Evolutionary conservation across 768 basidiomycete species (phyloP).

Genomic region (Asterophora parasitica): DNA sequence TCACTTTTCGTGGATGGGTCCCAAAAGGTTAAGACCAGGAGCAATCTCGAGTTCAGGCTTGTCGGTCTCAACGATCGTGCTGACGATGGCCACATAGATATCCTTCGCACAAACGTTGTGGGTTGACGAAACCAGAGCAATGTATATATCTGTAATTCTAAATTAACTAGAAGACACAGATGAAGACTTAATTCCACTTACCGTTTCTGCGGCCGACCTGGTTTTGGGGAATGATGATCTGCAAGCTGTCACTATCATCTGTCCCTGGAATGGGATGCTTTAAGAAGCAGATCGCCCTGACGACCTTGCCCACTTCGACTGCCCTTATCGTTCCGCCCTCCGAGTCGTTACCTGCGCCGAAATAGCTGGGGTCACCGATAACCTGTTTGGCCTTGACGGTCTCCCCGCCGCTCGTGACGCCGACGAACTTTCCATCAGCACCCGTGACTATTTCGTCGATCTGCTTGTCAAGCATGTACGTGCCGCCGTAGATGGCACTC

Average conservation of each 20-base stretch:
- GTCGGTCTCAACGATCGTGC: slow-evolving; percentile 94
- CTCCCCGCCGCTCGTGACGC: slow-evolving; percentile 85
- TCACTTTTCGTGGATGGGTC: slow-evolving; percentile 91
- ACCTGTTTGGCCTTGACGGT: slow-evolving; percentile 97
- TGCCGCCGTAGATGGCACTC: slow-evolving; percentile 97
- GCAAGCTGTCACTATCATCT: slow-evolving; percentile 90
- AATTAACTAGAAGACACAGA: slow-evolving; percentile 3
- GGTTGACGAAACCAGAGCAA: slow-evolving; percentile 94
- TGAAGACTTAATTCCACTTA: slow-evolving; percentile 30
- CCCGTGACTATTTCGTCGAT: slow-evolving; percentile 90
- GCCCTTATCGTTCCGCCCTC: slow-evolving; percentile 81
- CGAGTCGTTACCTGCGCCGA: slow-evolving; percentile 63
- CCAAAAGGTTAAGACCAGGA: slow-evolving; percentile 90
- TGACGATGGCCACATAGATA: slow-evolving; percentile 94
- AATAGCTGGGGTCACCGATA: slow-evolving; percentile 97
- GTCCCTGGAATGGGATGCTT: slow-evolving; percentile 98
- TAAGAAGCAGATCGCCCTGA: slow-evolving; percentile 95
- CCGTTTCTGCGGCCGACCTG: slow-evolving; percentile 93
- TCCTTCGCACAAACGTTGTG: slow-evolving; percentile 98
- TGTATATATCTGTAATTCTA: slow-evolving; percentile 80
- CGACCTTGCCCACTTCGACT: slow-evolving; percentile 88
- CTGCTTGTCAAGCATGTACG: slow-evolving; percentile 98
- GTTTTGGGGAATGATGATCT: slow-evolving; percentile 99
- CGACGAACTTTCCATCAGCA: slow-evolving; percentile 82
- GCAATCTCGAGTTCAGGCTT: slow-evolving; percentile 87